Percentiles rank a stretch among this genome's conserved stretches.
Conservation (phyloP, 306 rosid genomes). For the Dalbergia cochinchinensis region DNA sequence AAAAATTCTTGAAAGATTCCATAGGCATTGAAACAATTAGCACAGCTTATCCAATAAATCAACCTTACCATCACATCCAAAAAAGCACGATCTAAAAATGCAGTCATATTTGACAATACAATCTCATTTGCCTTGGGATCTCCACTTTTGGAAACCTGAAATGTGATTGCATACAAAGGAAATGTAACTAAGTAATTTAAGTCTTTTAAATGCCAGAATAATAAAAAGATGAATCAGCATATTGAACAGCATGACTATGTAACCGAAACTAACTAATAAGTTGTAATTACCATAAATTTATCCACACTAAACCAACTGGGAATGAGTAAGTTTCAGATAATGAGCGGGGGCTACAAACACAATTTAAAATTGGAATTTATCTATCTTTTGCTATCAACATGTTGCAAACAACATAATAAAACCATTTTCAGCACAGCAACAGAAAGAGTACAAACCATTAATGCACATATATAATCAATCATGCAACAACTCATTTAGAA, state of each 20-base stretch:
- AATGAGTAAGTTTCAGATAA: slow-evolving; percentile 7
- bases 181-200: background rate
- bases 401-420: slow-evolving; percentile 10
- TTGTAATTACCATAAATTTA: slow-evolving; percentile 22
- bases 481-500: background rate
- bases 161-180: slow-evolving; percentile 36
- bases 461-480: slow-evolving; percentile 18
- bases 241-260: slow-evolving; percentile 26
- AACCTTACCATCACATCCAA: slow-evolving; percentile 85
- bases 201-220: slow-evolving; percentile 29
- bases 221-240: slow-evolving; percentile 16
- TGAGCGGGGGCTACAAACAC: background rate
- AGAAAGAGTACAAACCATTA: background rate
- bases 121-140: slow-evolving; percentile 80
- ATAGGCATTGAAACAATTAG: slow-evolving; percentile 7
- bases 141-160: slow-evolving; percentile 83
- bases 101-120: slow-evolving; percentile 84
- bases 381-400: slow-evolving; percentile 15
- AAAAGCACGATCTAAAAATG: slow-evolving; percentile 75
- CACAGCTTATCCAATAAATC: slow-evolving; percentile 19
- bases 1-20: slow-evolving; percentile 17
- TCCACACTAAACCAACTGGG: slow-evolving; percentile 13
- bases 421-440: slow-evolving; percentile 5
- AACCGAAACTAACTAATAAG: background rate
- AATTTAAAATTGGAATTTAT: slow-evolving; percentile 11